Evolutionary conservation across 75 land plant genomes (phyloP).

Genomic region (Ceratopteris richardii): DNA sequence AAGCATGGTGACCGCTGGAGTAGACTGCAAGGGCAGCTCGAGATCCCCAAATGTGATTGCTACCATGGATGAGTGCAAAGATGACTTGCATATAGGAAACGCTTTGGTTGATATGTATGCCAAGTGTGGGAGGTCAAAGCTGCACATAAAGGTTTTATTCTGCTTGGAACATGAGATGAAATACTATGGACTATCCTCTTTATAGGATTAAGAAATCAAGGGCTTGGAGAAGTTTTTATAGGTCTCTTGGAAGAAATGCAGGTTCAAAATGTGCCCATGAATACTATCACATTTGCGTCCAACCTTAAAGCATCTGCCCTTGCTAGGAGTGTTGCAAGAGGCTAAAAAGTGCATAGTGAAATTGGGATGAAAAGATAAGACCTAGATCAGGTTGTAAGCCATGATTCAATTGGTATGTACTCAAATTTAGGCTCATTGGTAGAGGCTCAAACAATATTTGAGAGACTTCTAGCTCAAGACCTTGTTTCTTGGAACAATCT

Average conservation of each 20-base stretch:
- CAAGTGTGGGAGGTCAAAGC: slow-evolving; percentile 43
- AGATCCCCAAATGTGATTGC: slow-evolving; percentile 5
- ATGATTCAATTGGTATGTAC: slow-evolving; percentile 50
- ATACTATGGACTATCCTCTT: slow-evolving; percentile 80
- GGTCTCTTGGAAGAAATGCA: slow-evolving; percentile 32
- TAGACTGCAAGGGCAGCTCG: too few relatives aligned
- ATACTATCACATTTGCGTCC: slow-evolving; percentile 30
- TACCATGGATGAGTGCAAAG: slow-evolving; percentile 4
- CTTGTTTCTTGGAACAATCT: slow-evolving; percentile 27
- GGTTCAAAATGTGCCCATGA: not conserved
- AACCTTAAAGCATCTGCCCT: slow-evolving; percentile 51
- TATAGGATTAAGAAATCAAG: slow-evolving; percentile 52
- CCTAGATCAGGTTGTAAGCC: slow-evolving; percentile 27
- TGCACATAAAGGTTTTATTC: slow-evolving; percentile 42
- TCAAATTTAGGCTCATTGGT: slow-evolving; percentile 41
- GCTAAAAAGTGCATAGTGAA: slow-evolving; percentile 30
- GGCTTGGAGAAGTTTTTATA: slow-evolving; percentile 23
- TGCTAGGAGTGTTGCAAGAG: slow-evolving; percentile 17
- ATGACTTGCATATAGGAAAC: slow-evolving; percentile 48
- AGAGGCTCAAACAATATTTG: slow-evolving; percentile 30
- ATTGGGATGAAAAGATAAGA: slow-evolving; percentile 16
- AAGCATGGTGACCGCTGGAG: too few relatives aligned
- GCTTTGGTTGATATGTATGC: slow-evolving; percentile 79
- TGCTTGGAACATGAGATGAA: slow-evolving; percentile 44
- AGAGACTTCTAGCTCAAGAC: slow-evolving; percentile 24